These are phyloP conservation scores for Boletus sensibilis DNA, from an alignment of 768 basidiomycete genomes.

Conservation along the genomic window DNA sequence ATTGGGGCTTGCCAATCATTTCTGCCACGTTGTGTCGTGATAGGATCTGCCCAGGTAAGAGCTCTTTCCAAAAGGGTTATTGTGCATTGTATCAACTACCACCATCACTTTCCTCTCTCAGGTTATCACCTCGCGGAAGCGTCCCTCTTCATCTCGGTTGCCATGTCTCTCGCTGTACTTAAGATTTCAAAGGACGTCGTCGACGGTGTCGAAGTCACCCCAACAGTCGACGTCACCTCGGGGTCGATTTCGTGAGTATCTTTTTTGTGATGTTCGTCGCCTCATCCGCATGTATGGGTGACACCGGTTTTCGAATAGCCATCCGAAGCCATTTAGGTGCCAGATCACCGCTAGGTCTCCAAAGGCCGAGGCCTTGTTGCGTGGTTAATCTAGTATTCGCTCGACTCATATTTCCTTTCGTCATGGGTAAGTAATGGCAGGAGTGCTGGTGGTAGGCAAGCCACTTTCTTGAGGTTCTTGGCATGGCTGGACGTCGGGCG, in stretches of 20 bases:
- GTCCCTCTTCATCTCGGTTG: constrained; percentile 26
- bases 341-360: constrained; percentile 52
- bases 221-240: constrained; percentile 41
- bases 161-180: constrained; percentile 46
- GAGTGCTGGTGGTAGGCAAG: background rate
- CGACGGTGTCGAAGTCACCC: constrained; percentile 43
- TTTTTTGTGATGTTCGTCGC: background rate
- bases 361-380: constrained; percentile 29
- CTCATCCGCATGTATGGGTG: background rate
- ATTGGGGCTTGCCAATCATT: background rate
- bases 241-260: constrained; percentile 46
- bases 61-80: background rate
- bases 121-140: constrained; percentile 32
- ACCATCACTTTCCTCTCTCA: background rate
- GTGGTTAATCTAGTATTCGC: background rate
- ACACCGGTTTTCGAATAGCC: constrained; percentile 22
- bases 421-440: too few relatives aligned
- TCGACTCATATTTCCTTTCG: too few relatives aligned
- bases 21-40: background rate
- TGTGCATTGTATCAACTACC: background rate
- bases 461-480: background rate
- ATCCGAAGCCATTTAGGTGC: constrained; percentile 57
- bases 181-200: constrained; percentile 41
- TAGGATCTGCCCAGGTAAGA: constrained; percentile 24
- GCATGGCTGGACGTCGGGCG: too few relatives aligned